These are phyloP conservation scores for Eucalyptus cloeziana DNA, from an alignment of 345 rosid species.

Conservation along the genomic window DNA sequence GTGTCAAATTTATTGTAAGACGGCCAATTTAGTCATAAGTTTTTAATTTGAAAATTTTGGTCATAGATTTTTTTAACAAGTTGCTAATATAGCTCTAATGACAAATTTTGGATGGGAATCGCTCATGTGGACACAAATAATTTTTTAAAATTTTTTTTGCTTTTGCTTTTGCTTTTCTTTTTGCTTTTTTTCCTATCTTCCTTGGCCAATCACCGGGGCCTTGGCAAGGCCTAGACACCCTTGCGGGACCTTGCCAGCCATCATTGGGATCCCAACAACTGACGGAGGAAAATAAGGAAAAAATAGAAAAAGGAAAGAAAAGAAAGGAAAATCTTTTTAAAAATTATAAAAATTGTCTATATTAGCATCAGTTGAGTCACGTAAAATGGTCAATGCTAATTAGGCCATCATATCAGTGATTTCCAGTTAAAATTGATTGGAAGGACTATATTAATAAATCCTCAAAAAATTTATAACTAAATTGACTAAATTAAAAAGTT, in stretches of 20 bases:
- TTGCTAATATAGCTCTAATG: not conserved
- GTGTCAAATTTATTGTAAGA: not conserved
- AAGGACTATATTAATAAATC: not conserved
- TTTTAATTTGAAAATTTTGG: not conserved
- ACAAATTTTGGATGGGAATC: not conserved
- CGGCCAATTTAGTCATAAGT: not conserved
- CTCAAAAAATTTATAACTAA: not conserved
- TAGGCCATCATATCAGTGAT: not conserved
- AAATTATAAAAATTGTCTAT: not conserved
- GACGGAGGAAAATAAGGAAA: not conserved
- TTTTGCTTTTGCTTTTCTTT: not conserved
- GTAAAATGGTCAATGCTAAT: rapidly evolving
- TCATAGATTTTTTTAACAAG: not conserved
- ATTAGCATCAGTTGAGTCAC: rapidly evolving
- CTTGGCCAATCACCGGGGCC: not conserved
- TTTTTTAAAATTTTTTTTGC: not conserved
- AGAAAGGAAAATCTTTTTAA: not conserved
- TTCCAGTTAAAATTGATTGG: not conserved
- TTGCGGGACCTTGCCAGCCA: not conserved
- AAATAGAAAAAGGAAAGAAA: not conserved
- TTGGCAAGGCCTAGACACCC: not conserved
- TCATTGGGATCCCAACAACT: not conserved
- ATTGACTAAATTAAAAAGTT: not conserved
- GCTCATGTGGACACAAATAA: not conserved
- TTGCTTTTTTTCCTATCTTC: not conserved